A percentile compares a stretch with the other conserved stretches of the same genome.
Conservation (phyloP, 2,329 filamentous ascomycete species). For the Dactylellina haptotyla region DNA sequence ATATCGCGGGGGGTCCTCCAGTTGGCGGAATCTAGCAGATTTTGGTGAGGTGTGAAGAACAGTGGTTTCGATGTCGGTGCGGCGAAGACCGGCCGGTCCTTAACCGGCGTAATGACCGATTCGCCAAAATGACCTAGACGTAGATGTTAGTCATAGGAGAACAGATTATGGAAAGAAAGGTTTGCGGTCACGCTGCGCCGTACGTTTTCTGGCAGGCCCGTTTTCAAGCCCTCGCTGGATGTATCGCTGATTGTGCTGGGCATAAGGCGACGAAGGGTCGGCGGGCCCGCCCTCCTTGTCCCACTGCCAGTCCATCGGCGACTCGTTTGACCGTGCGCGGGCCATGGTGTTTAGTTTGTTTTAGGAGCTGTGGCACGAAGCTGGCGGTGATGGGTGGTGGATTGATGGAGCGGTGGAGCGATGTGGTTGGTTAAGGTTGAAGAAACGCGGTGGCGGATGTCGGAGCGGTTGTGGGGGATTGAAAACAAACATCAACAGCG, state of each 20-base stretch:
- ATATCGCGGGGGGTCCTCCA: conserved; percentile 46
- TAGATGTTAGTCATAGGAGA: conserved; percentile 28
- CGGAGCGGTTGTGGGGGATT: not conserved
- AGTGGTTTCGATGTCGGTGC: conserved; percentile 41
- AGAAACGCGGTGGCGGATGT: too few species aligned
- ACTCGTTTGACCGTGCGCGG: conserved; percentile 61
- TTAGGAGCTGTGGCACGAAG: not conserved
- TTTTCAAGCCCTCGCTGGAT: conserved; percentile 62
- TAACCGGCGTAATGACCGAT: conserved; percentile 41
- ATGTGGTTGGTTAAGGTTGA: too few species aligned
- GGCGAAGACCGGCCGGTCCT: conserved; percentile 37
- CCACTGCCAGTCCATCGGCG: conserved; percentile 69
- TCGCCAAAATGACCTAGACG: conserved; percentile 45
- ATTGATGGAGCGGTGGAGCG: not conserved
- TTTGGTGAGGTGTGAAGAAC: conserved; percentile 48
- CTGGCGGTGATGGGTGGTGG: not conserved
- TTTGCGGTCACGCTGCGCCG: not conserved
- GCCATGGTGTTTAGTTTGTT: conserved; percentile 26
- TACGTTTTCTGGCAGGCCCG: conserved; percentile 47
- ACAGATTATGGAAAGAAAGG: not conserved
- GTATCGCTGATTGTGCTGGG: conserved; percentile 60
- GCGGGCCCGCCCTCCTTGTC: conserved; percentile 64
- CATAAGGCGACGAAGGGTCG: conserved; percentile 65
- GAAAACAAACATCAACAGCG: conserved; percentile 30
- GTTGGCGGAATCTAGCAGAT: conserved; percentile 30